Percentiles rank a stretch among this genome's conserved stretches.
Evolutionary conservation across 2,329 filamentous ascomycete genomes (phyloP).

Genomic region (Keithomyces neogunnii): DNA sequence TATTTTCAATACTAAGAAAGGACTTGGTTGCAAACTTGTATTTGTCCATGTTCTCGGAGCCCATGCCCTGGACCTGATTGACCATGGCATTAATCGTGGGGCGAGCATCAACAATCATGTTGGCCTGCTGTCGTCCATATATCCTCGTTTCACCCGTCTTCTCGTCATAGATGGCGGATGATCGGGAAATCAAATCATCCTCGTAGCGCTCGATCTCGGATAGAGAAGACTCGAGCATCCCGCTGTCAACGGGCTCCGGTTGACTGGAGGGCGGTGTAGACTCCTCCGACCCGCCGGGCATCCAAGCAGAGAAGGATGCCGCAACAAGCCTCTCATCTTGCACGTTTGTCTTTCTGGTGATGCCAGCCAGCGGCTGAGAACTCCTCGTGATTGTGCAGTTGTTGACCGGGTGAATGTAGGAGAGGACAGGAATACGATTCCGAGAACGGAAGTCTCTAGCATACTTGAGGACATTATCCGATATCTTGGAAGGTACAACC

Average conservation of each 20-base stretch:
- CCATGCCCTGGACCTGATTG: conserved; percentile 87
- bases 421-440: conserved; percentile 77
- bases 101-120: conserved; percentile 91
- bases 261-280: conserved; percentile 35
- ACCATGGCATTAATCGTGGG: conserved; percentile 90
- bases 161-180: conserved; percentile 39
- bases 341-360: conserved; percentile 80
- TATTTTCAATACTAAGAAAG: conserved; percentile 95
- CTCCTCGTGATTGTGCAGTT: conserved; percentile 95
- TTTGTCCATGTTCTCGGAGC: conserved; percentile 96
- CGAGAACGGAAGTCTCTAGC: conserved; percentile 83
- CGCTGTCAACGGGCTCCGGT: conserved; percentile 33
- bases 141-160: conserved; percentile 56
- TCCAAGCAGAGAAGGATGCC: conserved; percentile 64
- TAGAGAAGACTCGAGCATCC: conserved; percentile 37
- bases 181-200: conserved; percentile 51
- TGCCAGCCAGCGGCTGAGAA: conserved; percentile 82
- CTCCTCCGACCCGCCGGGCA: conserved; percentile 24
- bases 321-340: conserved; percentile 92
- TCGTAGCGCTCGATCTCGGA: conserved; percentile 58
- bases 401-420: conserved; percentile 93
- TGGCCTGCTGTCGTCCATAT: conserved; percentile 88
- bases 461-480: conserved; percentile 95
- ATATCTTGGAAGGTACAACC: conserved; percentile 79
- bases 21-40: conserved; percentile 88